Percentiles rank a stretch among this genome's conserved stretches.
These are phyloP conservation scores for Zoysia pacifica DNA, from an alignment of 176 grass and related monocot genomes.

Conservation along the genomic window DNA sequence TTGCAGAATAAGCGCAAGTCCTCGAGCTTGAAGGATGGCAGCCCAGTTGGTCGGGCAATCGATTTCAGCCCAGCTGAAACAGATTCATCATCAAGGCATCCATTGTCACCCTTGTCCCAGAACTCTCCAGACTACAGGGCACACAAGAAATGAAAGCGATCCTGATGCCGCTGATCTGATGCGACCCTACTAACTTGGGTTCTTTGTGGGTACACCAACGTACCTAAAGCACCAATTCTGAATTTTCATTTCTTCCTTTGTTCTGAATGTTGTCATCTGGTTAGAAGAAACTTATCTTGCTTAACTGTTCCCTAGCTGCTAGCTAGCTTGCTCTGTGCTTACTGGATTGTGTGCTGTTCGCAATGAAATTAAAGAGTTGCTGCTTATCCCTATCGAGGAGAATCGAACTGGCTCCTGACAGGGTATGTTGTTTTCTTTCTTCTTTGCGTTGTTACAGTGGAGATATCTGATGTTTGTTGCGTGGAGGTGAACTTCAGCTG, in stretches of 20 bases:
- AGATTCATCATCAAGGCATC: conserved; percentile 56
- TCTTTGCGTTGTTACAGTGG: background rate
- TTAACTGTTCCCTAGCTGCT: background rate
- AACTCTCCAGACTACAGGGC: conserved; percentile 70
- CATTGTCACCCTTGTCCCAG: conserved; percentile 61
- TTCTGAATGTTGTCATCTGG: background rate
- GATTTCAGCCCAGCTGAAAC: conserved; percentile 46
- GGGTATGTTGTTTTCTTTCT: background rate
- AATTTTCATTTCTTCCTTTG: background rate
- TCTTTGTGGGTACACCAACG: conserved; percentile 4
- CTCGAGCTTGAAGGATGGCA: conserved; percentile 53
- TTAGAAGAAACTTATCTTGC: conserved; percentile 18
- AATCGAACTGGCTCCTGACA: background rate
- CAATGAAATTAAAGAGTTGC: background rate
- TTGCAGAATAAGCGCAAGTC: conserved; percentile 84
- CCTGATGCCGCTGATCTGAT: conserved; percentile 21
- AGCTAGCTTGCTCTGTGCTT: background rate
- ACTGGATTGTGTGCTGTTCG: background rate
- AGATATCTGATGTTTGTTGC: background rate
- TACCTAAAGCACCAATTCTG: background rate
- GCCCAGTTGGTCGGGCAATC: conserved; percentile 38
- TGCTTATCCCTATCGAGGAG: background rate
- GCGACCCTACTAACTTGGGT: conserved; percentile 9
- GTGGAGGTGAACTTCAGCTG: background rate
- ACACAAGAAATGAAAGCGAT: conserved; percentile 61